Evolutionary conservation across 805 yeast genomes (phyloP).

Genomic region (Nakazawaea molendinolei): DNA sequence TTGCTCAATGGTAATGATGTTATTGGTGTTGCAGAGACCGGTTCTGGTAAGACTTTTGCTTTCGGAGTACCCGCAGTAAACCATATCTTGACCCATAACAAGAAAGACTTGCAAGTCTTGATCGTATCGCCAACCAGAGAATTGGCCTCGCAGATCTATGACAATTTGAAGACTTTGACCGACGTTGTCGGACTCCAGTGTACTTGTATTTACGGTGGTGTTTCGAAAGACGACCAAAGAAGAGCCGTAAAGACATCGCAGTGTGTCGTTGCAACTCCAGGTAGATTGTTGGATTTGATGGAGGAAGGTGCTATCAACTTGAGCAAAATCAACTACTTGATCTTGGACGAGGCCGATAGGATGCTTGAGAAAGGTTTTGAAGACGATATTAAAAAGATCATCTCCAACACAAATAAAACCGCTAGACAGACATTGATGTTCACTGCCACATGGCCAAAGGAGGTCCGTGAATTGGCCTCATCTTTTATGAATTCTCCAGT

Average conservation of each 20-base stretch:
- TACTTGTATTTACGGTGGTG: constrained; percentile 95
- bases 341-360: constrained; percentile 96
- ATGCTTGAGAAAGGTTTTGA: constrained; percentile 98
- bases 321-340: constrained; percentile 64
- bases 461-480: constrained; percentile 86
- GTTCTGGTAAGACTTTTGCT: constrained; percentile 96
- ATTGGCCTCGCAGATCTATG: constrained; percentile 88
- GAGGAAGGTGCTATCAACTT: constrained; percentile 81
- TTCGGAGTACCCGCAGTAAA: constrained; percentile 96
- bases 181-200: constrained; percentile 56
- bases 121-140: constrained; percentile 97
- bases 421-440: constrained; percentile 93
- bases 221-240: constrained; percentile 89
- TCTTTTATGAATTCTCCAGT: constrained; percentile 82
- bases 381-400: constrained; percentile 84
- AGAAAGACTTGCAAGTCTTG: constrained; percentile 60
- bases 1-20: constrained; percentile 74
- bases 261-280: constrained; percentile 96
- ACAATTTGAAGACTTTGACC: constrained; percentile 66
- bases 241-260: constrained; percentile 57
- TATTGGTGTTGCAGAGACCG: constrained; percentile 97
- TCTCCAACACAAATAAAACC: constrained; percentile 28
- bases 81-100: constrained; percentile 42
- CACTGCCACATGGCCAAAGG: constrained; percentile 99
- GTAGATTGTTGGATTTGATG: constrained; percentile 84